A percentile compares a stretch with the other conserved stretches of the same genome.
Evolutionary conservation across 1,139 yeast species (phyloP).

Genomic region (Ashbya aceris): DNA sequence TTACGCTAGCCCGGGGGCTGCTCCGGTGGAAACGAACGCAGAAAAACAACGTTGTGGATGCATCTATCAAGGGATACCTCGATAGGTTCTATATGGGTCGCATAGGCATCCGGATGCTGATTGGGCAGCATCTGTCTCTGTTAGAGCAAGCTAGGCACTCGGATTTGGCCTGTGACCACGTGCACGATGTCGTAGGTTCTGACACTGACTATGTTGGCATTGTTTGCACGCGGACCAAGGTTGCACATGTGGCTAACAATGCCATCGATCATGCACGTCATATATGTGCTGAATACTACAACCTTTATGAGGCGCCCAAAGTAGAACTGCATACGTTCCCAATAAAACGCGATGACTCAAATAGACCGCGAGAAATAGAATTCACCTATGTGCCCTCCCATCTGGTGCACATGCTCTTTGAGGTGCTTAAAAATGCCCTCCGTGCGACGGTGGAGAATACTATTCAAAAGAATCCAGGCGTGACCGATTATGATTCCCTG

Average conservation of each 20-base stretch:
- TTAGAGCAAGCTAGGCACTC: conserved; percentile 6
- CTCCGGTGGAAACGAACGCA: conserved; percentile 68
- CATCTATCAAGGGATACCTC: conserved; percentile 65
- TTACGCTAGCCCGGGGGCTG: conserved; percentile 88
- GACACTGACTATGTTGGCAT: conserved; percentile 62
- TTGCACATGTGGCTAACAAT: conserved; percentile 69
- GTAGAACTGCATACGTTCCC: conserved; percentile 55
- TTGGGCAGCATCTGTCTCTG: conserved; percentile 75
- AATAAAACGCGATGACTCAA: conserved; percentile 10
- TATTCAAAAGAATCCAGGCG: conserved; percentile 39
- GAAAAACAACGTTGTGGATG: conserved; percentile 44
- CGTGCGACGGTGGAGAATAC: conserved; percentile 72
- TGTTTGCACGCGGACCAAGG: conserved; percentile 71
- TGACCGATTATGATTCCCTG: conserved; percentile 49
- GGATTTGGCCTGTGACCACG: conserved; percentile 36
- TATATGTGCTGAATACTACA: conserved; percentile 82
- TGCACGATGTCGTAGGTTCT: conserved; percentile 43
- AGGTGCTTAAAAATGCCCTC: conserved; percentile 71
- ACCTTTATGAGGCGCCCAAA: conserved; percentile 71
- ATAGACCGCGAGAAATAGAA: conserved; percentile 41
- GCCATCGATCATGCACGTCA: conserved; percentile 82
- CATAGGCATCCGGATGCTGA: conserved; percentile 81
- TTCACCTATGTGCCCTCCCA: conserved; percentile 91
- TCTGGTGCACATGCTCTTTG: conserved; percentile 79
- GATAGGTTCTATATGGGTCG: conserved; percentile 81